Conservation (phyloP, 495 filamentous ascomycete genomes). For the Cercophora scortea region DNA sequence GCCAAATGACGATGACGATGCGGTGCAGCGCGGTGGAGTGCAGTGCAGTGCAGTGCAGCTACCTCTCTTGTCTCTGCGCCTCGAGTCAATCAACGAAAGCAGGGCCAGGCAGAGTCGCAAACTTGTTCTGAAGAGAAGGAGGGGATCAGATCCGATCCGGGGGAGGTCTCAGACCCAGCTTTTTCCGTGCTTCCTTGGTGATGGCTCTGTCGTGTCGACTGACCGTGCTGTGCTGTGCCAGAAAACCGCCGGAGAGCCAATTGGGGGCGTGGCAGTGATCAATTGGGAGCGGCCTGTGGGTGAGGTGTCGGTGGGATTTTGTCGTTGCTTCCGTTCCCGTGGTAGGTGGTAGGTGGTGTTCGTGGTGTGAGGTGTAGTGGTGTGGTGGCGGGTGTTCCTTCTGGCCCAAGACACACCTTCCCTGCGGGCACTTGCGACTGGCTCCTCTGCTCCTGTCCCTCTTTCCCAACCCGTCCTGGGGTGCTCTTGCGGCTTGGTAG, state of each 20-base stretch:
- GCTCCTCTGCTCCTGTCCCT: no score
- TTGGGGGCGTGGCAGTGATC: neutral
- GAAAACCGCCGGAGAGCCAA: conserved; percentile 1
- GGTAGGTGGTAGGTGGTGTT: neutral
- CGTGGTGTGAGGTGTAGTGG: no score
- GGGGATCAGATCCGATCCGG: no score
- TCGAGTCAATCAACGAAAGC: neutral
- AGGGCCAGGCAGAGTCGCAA: neutral
- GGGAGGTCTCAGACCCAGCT: no score
- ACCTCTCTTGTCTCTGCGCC: neutral
- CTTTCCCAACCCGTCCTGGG: no score
- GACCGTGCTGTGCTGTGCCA: neutral
- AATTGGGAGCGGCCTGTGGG: neutral
- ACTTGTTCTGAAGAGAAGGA: neutral
- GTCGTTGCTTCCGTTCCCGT: neutral
- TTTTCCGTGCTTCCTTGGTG: no score
- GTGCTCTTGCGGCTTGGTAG: neutral
- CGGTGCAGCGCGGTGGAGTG: neutral
- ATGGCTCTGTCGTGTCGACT: no score
- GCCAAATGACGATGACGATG: neutral
- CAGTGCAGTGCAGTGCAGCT: neutral
- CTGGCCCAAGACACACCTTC: neutral
- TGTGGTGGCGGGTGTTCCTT: neutral
- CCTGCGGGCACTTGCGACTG: neutral
- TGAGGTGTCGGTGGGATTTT: neutral